Evolutionary conservation across 2,329 filamentous ascomycete genomes (phyloP).

Genomic region (Nakataea oryzae): DNA sequence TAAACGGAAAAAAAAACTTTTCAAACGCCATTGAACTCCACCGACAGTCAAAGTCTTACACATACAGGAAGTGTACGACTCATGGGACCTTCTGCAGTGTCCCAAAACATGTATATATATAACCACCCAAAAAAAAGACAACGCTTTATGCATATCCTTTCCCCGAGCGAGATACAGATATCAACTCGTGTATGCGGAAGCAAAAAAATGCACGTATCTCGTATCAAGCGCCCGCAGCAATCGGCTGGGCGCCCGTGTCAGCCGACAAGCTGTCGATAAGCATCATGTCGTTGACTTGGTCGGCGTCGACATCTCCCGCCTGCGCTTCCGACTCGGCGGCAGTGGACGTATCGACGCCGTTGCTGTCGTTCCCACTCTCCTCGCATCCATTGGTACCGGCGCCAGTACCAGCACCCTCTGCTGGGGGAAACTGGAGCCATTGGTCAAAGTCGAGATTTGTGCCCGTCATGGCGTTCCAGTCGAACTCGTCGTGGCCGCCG

Average conservation of each 20-base stretch:
- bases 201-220: not conserved
- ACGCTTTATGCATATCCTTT: too few species aligned
- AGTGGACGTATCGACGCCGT: conserved; percentile 21
- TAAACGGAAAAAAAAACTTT: not conserved
- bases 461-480: conserved; percentile 40
- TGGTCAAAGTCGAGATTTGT: conserved; percentile 48
- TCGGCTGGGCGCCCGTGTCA: not conserved
- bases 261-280: not conserved
- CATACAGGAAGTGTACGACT: not conserved
- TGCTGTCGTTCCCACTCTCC: conserved; percentile 20
- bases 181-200: too few species aligned
- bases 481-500: conserved; percentile 36
- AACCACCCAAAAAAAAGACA: not conserved
- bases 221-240: not conserved
- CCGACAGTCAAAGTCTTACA: not conserved
- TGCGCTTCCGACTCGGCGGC: not conserved
- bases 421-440: conserved; percentile 44
- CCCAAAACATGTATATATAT: not conserved
- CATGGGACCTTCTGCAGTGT: not conserved
- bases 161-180: not conserved
- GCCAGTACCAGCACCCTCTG: conserved; percentile 25
- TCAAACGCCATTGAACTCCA: not conserved
- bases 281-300: not conserved
- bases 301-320: not conserved
- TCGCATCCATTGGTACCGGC: conserved; percentile 14